Conservation (phyloP, 2,329 filamentous ascomycete genomes). For the Tolypocladium cylindrosporum region DNA sequence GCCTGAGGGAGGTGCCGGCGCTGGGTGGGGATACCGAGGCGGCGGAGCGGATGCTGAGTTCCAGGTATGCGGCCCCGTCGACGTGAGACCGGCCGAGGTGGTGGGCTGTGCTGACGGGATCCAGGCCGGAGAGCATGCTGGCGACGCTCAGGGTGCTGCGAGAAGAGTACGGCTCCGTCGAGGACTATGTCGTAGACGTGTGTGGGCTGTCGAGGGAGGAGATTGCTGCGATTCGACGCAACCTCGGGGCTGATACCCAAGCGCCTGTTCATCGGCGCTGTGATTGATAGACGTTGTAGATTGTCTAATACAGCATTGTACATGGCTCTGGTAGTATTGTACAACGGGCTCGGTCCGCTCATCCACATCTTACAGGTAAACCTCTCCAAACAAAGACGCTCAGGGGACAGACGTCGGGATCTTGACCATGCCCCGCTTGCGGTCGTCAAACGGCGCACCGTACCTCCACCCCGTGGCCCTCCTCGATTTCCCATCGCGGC, state of each 20-base stretch:
- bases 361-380: not conserved
- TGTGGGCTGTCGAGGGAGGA: conserved; percentile 48
- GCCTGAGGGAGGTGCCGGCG: conserved; percentile 38
- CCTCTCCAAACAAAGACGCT: conserved; percentile 9
- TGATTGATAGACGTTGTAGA: not conserved
- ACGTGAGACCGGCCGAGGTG: not conserved
- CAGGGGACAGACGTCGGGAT: conserved; percentile 54
- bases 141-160: conserved; percentile 44
- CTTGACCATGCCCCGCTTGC: conserved; percentile 54
- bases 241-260: conserved; percentile 21
- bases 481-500: conserved; percentile 39
- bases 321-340: conserved; percentile 1
- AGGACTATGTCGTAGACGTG: conserved; percentile 49
- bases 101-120: not conserved
- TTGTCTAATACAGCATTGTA: conserved; percentile 3
- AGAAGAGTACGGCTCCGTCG: conserved; percentile 50
- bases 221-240: conserved; percentile 40
- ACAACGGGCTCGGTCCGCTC: not conserved
- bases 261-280: not conserved
- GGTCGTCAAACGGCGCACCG: conserved; percentile 51
- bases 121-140: conserved; percentile 37
- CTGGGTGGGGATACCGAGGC: conserved; percentile 34
- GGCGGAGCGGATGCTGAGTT: conserved; percentile 35
- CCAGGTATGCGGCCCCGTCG: conserved; percentile 21
- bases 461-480: conserved; percentile 52